Base-by-base conservation (phyloP, 2,329 filamentous ascomycete genomes). In the Aureobasidium sp. region DNA sequence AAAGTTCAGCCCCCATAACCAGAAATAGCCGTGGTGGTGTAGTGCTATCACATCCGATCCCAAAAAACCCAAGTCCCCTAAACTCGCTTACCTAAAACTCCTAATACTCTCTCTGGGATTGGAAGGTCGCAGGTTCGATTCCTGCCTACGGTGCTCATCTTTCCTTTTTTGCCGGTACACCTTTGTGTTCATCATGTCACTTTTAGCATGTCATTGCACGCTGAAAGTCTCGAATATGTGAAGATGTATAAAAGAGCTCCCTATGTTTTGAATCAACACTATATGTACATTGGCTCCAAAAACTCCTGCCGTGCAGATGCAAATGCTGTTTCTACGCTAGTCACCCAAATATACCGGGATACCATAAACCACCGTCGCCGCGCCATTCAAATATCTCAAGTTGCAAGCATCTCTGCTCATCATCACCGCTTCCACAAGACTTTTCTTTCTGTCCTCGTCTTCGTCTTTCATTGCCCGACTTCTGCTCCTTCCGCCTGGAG, bases 321-420 rank as follows among this genome's bases (percentile, higher is more conserved):
- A 7, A n/a, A 48, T 48, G 24, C 45, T 11, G 15, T 27, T 14
- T 17, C 14, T 24, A 4, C 9, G 6, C 22, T 45, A 35, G 35
- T 73, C 70, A 24, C 66, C 75, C 64, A 96, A 79, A 75, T 91
- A 97, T 65, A 96, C 90, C 33, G 94, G 94, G 71, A 99, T 88
- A 17, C 94, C 94, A 77, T 97, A 99, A 59, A 97, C 87, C 66
- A 94, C 92, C 27, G 94, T 90, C 40, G 93, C 91, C 12, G 93
- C 94, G 0, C 91, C 94, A 69, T 96, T 99, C 68, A 99, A 78
- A 77, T 96, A 97, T 72, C 84, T 84, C 76, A 99, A 84, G 67
- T 90, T 85, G 76, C 94, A 97, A n/a, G 85, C 87, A 63, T 83
- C 82, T 66, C 90, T 82, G 15, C 89, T 90, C 69, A 78, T 82